phyloP scores from a whole-genome alignment of 2,329 filamentous ascomycete species.

The Aspergillus japonicus region DNA sequence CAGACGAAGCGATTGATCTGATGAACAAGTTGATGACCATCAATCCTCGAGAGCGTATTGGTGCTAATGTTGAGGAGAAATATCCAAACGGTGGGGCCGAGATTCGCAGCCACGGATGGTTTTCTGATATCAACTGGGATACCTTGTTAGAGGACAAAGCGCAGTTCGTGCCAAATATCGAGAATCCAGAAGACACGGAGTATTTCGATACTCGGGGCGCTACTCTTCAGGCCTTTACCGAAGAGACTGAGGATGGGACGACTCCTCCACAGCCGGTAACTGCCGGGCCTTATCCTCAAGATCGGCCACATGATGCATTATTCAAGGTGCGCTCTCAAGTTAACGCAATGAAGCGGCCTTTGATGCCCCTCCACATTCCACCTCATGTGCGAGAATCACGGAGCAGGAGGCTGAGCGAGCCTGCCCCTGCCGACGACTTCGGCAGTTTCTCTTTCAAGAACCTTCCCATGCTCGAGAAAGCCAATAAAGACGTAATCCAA shows the following conservation, averaged over 20 bases:
- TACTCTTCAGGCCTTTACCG: slow-evolving; percentile 85
- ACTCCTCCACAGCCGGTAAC: slow-evolving; percentile 70
- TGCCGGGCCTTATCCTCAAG: slow-evolving; percentile 70
- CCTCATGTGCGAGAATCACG: slow-evolving; percentile 92
- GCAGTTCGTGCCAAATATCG: slow-evolving; percentile 87
- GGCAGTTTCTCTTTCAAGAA: slow-evolving; percentile 98
- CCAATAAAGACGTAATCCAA: slow-evolving; percentile 98
- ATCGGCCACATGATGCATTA: slow-evolving; percentile 90
- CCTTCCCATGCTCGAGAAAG: slow-evolving; percentile 90
- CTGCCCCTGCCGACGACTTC: slow-evolving; percentile 86
- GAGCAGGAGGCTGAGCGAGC: slow-evolving; percentile 84
- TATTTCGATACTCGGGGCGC: slow-evolving; percentile 94
- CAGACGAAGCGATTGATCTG: slow-evolving; percentile 84
- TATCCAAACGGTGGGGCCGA: slow-evolving; percentile 83
- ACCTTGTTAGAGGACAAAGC: slow-evolving; percentile 91
- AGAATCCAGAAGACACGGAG: slow-evolving; percentile 95
- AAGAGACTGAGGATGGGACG: slow-evolving; percentile 87
- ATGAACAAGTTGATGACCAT: slow-evolving; percentile 90
- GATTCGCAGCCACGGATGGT: slow-evolving; percentile 87
- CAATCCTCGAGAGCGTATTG: slow-evolving; percentile 77
- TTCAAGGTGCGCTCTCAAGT: slow-evolving; percentile 86
- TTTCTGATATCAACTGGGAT: slow-evolving; percentile 82
- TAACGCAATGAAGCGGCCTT: slow-evolving; percentile 79
- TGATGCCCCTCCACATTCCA: slow-evolving; percentile 95
- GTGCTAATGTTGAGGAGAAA: slow-evolving; percentile 80